Conservation (phyloP, 2,329 filamentous ascomycete genomes). For the Hortaea werneckii region DNA sequence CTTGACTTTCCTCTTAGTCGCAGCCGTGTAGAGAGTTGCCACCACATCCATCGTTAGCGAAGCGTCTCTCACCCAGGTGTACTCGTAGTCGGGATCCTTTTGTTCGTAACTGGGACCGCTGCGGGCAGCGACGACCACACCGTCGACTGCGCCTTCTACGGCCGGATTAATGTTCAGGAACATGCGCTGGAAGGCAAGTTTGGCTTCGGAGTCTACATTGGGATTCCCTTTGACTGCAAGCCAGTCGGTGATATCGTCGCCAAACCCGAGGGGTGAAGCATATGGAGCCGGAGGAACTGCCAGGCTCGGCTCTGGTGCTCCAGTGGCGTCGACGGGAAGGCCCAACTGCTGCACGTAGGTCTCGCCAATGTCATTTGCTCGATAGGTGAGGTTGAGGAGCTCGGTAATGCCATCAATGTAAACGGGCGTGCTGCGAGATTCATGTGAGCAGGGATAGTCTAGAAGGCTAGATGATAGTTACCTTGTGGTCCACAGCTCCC, state of each 20-base stretch:
- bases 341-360: conserved; percentile 17
- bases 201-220: conserved; percentile 13
- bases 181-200: conserved; percentile 18
- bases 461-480: not conserved
- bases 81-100: conserved; percentile 22
- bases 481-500: conserved; percentile 19
- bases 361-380: conserved; percentile 18
- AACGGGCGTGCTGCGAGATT: conserved; percentile 10
- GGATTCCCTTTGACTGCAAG: conserved; percentile 8
- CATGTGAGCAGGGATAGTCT: too few relatives aligned
- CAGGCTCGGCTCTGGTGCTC: conserved; percentile 14
- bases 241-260: conserved; percentile 22
- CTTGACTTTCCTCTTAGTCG: conserved; percentile 11
- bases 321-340: conserved; percentile 16
- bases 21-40: conserved; percentile 16
- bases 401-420: conserved; percentile 22
- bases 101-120: conserved; percentile 18
- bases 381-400: conserved; percentile 23
- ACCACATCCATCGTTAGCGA: conserved; percentile 24
- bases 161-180: conserved; percentile 25
- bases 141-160: conserved; percentile 17
- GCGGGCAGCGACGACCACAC: conserved; percentile 23
- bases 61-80: conserved; percentile 25
- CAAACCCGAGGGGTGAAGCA: conserved; percentile 19
- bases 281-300: conserved; percentile 18